Evolutionary conservation across 768 basidiomycete genomes (phyloP).

Genomic region (Russula vinacea): DNA sequence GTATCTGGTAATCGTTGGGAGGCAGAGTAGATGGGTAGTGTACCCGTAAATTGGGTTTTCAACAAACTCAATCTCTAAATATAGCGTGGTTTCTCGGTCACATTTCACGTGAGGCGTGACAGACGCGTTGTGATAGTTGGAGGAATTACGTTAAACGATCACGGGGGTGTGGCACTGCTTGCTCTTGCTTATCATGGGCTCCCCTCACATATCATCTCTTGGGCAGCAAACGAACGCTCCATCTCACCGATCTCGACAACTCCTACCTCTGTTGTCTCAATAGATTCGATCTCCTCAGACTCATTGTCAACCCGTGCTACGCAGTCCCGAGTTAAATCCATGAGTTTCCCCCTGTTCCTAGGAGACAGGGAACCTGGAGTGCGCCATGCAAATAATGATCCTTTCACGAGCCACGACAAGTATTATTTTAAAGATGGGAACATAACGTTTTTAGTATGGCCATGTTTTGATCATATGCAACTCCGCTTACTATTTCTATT

Average conservation of each 20-base stretch:
- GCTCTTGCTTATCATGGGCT: not conserved
- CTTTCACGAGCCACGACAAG: conserved; percentile 21
- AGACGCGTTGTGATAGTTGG: conserved; percentile 13
- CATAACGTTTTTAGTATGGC: conserved; percentile 25
- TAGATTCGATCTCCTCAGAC: conserved; percentile 15
- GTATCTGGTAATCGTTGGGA: conserved; percentile 67
- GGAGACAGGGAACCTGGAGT: conserved; percentile 1
- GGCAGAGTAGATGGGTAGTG: not conserved
- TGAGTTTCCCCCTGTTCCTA: not conserved
- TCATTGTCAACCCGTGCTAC: not conserved
- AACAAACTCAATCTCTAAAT: conserved; percentile 12
- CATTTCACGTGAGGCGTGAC: conserved; percentile 24
- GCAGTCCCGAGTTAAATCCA: not conserved
- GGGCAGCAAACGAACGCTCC: conserved; percentile 9
- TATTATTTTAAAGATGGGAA: conserved; percentile 29
- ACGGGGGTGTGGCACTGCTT: not conserved
- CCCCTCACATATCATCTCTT: conserved; percentile 20
- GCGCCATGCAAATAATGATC: not conserved
- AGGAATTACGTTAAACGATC: not conserved
- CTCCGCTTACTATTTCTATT: not conserved
- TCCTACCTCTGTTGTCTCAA: conserved; percentile 13
- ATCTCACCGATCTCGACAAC: conserved; percentile 13
- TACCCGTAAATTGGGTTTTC: conserved; percentile 20
- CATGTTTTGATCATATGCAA: not conserved
- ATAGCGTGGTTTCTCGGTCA: not conserved